Evolutionary conservation across 1,284 basidiomycete genomes (phyloP), one percentile per base, ranked within the genome.

Genomic region (Apiotrichum montevideense): DNA sequence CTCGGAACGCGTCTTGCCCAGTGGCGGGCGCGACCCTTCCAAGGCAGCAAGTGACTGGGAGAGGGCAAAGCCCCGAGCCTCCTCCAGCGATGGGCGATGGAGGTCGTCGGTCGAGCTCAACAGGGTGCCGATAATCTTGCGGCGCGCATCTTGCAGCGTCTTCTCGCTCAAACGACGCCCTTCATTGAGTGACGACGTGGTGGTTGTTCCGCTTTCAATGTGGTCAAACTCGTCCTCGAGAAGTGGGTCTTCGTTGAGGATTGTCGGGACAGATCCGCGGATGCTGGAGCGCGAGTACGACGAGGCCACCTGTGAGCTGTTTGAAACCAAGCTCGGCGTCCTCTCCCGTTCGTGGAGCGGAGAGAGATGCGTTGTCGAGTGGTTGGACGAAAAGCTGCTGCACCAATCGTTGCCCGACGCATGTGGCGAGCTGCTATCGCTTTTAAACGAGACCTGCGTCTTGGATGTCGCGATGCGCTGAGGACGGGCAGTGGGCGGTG

Each of bases 271-370:
- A 0, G 69, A 2, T 6, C 41, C 57, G 21, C 46, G 55, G 33
- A 66, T 66, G 58, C 69, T 72, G 4, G 69, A 69, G 1, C 68
- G 66, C 29, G 67, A 69, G 55, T 70, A 71, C 0, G 61, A 65
- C 8, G 72, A 70, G 6, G 68, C 69, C 2, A 68, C 63, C 13
- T 68, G 55, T 2, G 72, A 72, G 7, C 61, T 63, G 1, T 62
- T 63, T 35, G 66, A 69, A 43, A 72, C 64, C n/a, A 75, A 52
- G 54, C 69, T 72, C 1, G 73, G 73, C 1, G 72, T 74, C 13
- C 70, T 59, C 46, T 73, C 73, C 14, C 69, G 58, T 8, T 64
- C 63, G 50, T 71, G 70, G 7, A 62, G 45, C 4, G 60, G 57
- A 7, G 60, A 35, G 10, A 62, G 52, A 15, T 56, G 52, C 35